Evolutionary conservation across 163 green algal species (phyloP), one percentile per base, ranked within the genome.

Genomic region (Coccomyxa subellipsoidea): DNA sequence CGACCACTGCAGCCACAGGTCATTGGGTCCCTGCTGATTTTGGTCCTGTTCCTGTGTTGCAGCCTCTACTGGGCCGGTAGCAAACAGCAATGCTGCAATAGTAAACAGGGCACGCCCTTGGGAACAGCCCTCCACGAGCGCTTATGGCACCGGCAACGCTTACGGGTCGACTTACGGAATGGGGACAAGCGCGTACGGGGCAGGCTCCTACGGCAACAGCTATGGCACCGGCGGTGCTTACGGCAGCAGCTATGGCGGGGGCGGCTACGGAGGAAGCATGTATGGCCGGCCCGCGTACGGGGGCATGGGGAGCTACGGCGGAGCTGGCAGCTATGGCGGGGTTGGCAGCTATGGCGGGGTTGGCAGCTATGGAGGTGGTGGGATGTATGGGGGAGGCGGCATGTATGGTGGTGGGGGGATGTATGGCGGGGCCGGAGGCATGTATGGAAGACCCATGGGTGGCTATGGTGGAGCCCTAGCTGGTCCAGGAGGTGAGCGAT

Each of bases 231-330:
- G 88, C 25, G 70, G 80, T 6, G 76, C 73, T 35, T 91, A 91
- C 75, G 84, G 83, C 36, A 77, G 80, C 21, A 86, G 89, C 35
- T 88, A 71, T 29, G 34, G 31, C 36, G 47, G 40, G 59, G 84
- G 12, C 88, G 90, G 53, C 40, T 87, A 84, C 71, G 85, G 85
- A 23, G 37, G 75, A 36, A 71, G 66, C 38, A 81, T 39, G 36
- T 85, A 85, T 38, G 81, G 69, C 25, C 38, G 39, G 69, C 23
- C 54, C 23, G 85, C 84, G 86, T 91, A 93, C 71, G 87, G 87
- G 27, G 38, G 54, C n/a, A 73, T 27, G 21, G 66, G 66, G 12
- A 35, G 10, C 69, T 38, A 54, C 18, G 69, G 32, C 10, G 77
- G 77, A 31, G 31, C n/a, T 12, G 37, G 72, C 2, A 79, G 2